Conservation (phyloP, 352 stramenopile species). For the Phytophthora sp. region DNA sequence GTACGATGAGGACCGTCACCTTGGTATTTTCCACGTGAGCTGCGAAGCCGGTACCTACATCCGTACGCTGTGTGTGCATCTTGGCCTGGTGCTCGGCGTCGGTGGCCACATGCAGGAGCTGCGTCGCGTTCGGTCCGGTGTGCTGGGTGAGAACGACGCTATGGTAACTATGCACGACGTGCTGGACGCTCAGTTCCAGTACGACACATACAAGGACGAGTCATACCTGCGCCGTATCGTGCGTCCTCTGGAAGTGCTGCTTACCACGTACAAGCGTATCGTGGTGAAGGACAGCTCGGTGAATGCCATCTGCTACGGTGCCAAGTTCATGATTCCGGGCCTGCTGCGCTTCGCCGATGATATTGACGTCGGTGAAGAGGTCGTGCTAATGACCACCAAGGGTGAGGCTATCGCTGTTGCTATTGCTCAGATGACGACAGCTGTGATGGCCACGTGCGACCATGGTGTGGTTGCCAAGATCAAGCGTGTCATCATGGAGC, state of each 20-base stretch:
- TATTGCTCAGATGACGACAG: slow-evolving; percentile 99
- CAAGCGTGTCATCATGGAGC: slow-evolving; percentile 99
- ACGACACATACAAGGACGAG: slow-evolving; percentile 99
- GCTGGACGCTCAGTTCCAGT: slow-evolving; percentile 99
- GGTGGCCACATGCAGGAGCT: slow-evolving; percentile 99
- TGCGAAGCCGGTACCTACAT: slow-evolving; percentile 99
- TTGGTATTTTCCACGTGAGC: slow-evolving; percentile 97
- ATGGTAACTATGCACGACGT: slow-evolving; percentile 99
- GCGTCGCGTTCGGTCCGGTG: slow-evolving; percentile 96
- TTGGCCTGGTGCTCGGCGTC: slow-evolving; percentile 97
- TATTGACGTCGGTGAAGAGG: slow-evolving; percentile 99
- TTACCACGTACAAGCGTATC: slow-evolving; percentile 99
- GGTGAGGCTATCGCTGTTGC: slow-evolving; percentile 99
- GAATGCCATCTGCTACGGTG: slow-evolving; percentile 99
- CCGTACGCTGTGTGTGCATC: slow-evolving; percentile 99
- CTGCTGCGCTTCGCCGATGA: slow-evolving; percentile 99
- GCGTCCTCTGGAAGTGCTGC: slow-evolving; percentile 97
- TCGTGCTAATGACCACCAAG: slow-evolving; percentile 99
- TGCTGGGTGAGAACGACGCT: slow-evolving; percentile 96
- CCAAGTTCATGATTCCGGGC: slow-evolving; percentile 99
- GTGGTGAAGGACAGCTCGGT: slow-evolving; percentile 99
- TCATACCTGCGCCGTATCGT: slow-evolving; percentile 98
- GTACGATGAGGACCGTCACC: slow-evolving; percentile 97
- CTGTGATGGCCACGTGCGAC: slow-evolving; percentile 99
- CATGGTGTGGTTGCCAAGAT: slow-evolving; percentile 99